Evolutionary conservation across 2,329 filamentous ascomycete species (phyloP).

Genomic region (Trichoderma sp.): DNA sequence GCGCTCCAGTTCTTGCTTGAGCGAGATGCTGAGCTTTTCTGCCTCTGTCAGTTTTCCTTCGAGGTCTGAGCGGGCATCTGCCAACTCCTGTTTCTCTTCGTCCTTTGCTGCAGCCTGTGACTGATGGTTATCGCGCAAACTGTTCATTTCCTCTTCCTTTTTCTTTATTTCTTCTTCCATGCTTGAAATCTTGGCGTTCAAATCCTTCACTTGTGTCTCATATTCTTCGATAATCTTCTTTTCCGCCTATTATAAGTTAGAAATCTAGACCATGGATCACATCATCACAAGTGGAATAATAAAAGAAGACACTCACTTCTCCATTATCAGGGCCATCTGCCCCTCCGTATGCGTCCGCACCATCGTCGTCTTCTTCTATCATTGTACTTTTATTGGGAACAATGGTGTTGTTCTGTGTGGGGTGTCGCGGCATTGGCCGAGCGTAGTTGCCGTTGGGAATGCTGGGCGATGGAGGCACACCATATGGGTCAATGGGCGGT

Average conservation of each 20-base stretch:
- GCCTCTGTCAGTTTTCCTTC: conserved; percentile 73
- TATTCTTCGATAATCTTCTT: conserved; percentile 76
- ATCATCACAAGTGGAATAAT: neutral
- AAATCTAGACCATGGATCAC: neutral
- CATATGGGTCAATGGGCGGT: conserved; percentile 44
- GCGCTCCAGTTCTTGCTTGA: conserved; percentile 75
- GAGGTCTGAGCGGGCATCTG: conserved; percentile 61
- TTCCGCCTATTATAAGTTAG: conserved; percentile 50
- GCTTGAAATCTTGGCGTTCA: conserved; percentile 69
- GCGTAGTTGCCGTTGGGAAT: conserved; percentile 63
- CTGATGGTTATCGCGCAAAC: conserved; percentile 57
- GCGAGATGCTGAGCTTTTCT: conserved; percentile 71
- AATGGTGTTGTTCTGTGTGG: conserved; percentile 86
- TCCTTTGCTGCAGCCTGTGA: conserved; percentile 50
- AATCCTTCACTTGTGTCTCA: conserved; percentile 69
- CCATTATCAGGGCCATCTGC: conserved; percentile 29
- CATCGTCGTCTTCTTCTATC: conserved; percentile 88
- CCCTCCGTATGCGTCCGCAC: conserved; percentile 60
- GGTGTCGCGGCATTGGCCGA: conserved; percentile 79
- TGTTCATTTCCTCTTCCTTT: conserved; percentile 68
- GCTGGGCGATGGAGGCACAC: conserved; percentile 59
- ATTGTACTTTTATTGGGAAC: conserved; percentile 97
- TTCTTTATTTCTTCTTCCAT: conserved; percentile 68
- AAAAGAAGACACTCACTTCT: conserved; percentile 37
- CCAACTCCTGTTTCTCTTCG: conserved; percentile 68